Percentiles rank a stretch among this genome's conserved stretches.
Conservation (phyloP, 2,329 filamentous ascomycete genomes). For the Neoarthrinium moseri region DNA sequence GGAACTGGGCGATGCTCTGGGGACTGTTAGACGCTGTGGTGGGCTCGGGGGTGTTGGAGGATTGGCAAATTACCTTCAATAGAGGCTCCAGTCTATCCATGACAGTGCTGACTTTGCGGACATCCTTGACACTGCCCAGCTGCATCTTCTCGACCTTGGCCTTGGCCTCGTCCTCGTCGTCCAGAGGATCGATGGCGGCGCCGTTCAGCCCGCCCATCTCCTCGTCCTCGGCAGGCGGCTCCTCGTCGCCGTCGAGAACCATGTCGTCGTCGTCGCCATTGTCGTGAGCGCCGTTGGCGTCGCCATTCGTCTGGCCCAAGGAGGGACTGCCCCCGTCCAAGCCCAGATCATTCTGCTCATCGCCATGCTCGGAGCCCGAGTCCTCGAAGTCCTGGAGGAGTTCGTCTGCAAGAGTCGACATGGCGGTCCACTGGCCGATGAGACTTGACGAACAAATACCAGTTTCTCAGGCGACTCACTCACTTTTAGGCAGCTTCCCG, state of each 20-base stretch:
- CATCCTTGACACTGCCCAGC: slow-evolving; percentile 69
- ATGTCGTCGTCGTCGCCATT: slow-evolving; percentile 37
- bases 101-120: slow-evolving; percentile 74
- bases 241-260: slow-evolving; percentile 60
- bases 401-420: slow-evolving; percentile 92
- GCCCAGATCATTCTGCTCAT: slow-evolving; percentile 50
- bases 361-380: slow-evolving; percentile 73
- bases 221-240: slow-evolving; percentile 61
- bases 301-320: slow-evolving; percentile 34
- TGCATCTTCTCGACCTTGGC: slow-evolving; percentile 82
- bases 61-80: slow-evolving; percentile 66
- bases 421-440: slow-evolving; percentile 34
- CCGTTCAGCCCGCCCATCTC: slow-evolving; percentile 49
- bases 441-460: slow-evolving; percentile 11
- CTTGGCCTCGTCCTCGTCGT: slow-evolving; percentile 69
- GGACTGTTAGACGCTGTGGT: slow-evolving; percentile 59
- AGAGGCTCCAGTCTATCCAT: slow-evolving; percentile 82
- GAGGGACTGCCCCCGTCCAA: slow-evolving; percentile 39
- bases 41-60: slow-evolving; percentile 13
- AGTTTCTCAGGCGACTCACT: slow-evolving; percentile 12
- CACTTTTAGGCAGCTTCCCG: slow-evolving; percentile 10
- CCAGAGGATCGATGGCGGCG: slow-evolving; percentile 47
- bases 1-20: slow-evolving; percentile 80
- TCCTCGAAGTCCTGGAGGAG: slow-evolving; percentile 90
- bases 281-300: slow-evolving; percentile 31